Percentiles rank a stretch among this genome's conserved stretches.
These are phyloP conservation scores for Cercospora brassicicola DNA, from an alignment of 2,329 filamentous ascomycete genomes.

Conservation along the genomic window DNA sequence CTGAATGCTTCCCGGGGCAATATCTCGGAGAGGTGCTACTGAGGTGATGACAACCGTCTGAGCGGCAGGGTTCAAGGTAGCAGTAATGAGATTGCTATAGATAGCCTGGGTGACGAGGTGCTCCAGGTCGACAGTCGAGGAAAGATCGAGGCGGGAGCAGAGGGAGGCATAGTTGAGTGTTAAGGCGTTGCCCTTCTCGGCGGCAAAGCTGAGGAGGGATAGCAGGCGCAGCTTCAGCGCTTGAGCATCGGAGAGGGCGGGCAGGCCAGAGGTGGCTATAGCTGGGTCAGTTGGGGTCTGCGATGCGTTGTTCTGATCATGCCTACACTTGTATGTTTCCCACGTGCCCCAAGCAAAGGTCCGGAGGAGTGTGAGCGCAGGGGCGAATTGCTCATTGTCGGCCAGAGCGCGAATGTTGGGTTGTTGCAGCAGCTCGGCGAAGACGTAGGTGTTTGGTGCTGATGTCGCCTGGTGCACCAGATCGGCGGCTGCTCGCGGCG, in stretches of 20 bases:
- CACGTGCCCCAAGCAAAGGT: conserved; percentile 94
- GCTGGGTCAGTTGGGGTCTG: conserved; percentile 23
- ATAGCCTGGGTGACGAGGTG: conserved; percentile 82
- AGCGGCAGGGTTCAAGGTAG: conserved; percentile 77
- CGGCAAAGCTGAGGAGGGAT: conserved; percentile 78
- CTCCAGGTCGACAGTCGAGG: conserved; percentile 71
- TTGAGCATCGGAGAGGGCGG: conserved; percentile 70
- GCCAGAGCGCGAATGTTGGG: conserved; percentile 74
- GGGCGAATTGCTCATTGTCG: conserved; percentile 61
- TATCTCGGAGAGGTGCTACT: conserved; percentile 82
- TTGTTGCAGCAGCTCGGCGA: conserved; percentile 84
- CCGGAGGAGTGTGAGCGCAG: conserved; percentile 70
- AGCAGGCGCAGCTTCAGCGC: conserved; percentile 85
- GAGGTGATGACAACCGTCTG: conserved; percentile 74
- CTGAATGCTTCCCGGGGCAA: conserved; percentile 70
- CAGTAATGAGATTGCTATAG: conserved; percentile 78
- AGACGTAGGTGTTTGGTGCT: conserved; percentile 86
- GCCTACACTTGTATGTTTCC: conserved; percentile 67
- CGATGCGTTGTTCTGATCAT: background rate
- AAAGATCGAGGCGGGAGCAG: conserved; percentile 65
- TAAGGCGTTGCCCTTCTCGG: conserved; percentile 51
- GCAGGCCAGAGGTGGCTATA: conserved; percentile 58
- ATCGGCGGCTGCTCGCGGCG: conserved; percentile 80
- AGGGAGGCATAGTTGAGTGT: conserved; percentile 72
- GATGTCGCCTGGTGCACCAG: conserved; percentile 85